Conservation (phyloP, 2,329 filamentous ascomycete species). For the Beauveria sp. region DNA sequence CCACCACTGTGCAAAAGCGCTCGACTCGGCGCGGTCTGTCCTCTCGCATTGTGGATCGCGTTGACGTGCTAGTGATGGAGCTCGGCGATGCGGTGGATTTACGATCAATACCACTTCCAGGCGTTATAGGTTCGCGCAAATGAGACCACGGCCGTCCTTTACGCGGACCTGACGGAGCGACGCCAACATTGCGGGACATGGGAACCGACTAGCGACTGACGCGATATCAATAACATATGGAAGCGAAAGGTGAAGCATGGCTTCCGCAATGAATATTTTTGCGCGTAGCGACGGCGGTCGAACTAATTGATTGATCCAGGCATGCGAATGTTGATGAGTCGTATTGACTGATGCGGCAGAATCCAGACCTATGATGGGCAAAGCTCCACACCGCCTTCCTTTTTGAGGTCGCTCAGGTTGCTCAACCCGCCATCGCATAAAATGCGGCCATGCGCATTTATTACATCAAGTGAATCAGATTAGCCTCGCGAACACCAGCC, state of each 20-base stretch:
- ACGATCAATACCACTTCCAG: constrained; percentile 27
- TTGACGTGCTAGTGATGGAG: constrained; percentile 43
- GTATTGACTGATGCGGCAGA: constrained; percentile 20
- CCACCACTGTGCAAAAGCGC: constrained; percentile 44
- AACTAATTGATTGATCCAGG: not conserved
- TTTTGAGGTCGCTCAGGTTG: constrained; percentile 8
- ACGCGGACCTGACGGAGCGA: constrained; percentile 34
- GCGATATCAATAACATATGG: constrained; percentile 10
- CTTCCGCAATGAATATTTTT: not conserved
- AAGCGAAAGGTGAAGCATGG: constrained; percentile 11
- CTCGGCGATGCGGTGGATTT: constrained; percentile 30
- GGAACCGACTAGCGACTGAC: constrained; percentile 15
- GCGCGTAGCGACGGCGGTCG: not conserved
- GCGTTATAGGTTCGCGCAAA: constrained; percentile 44
- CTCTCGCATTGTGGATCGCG: constrained; percentile 38
- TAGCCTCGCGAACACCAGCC: not conserved
- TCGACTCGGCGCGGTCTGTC: constrained; percentile 30
- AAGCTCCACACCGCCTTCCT: constrained; percentile 19
- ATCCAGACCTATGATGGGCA: constrained; percentile 14
- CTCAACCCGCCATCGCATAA: constrained; percentile 1
- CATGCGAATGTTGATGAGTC: constrained; percentile 13
- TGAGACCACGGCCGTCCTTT: constrained; percentile 44
- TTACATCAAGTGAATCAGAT: not conserved
- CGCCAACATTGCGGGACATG: constrained; percentile 36
- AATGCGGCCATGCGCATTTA: not conserved